Conservation (phyloP, 2,329 filamentous ascomycete species). For the Davidsoniella australis region DNA sequence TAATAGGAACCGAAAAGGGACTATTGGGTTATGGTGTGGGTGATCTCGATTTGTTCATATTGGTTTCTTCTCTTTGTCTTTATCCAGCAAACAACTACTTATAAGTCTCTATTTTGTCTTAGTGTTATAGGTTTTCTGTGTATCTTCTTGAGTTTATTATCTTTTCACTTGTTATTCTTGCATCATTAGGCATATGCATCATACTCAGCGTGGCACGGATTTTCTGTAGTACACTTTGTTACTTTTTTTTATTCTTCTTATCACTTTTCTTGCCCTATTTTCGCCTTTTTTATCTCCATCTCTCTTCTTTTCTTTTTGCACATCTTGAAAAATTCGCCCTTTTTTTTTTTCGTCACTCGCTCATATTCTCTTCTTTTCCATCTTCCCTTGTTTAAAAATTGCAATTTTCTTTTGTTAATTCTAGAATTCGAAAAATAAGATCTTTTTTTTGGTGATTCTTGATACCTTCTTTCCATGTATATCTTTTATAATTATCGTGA, state of each 20-base stretch:
- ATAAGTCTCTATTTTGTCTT: too few species aligned
- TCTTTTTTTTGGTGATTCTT: not conserved
- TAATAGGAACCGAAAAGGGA: too few species aligned
- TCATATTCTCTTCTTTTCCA: not conserved
- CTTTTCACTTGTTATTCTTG: too few species aligned
- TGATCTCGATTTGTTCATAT: too few species aligned
- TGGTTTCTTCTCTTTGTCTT: too few species aligned
- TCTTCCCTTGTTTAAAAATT: not conserved
- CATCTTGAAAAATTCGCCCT: not conserved
- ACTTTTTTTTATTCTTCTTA: not conserved
- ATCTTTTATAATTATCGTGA: not conserved
- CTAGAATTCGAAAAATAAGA: too few species aligned
- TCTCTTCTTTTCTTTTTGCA: not conserved
- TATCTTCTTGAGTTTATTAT: not conserved
- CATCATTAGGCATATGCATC: too few species aligned
- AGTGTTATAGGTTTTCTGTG: too few species aligned
- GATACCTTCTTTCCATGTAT: not conserved
- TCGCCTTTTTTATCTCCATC: conserved; percentile 9
- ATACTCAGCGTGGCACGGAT: too few species aligned
- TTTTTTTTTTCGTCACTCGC: not conserved
- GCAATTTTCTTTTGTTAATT: not conserved
- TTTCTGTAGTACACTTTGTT: not conserved
- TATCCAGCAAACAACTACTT: too few species aligned
- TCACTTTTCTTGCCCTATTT: not conserved
- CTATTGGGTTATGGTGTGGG: too few species aligned